Conservation (phyloP, 2,329 filamentous ascomycete species). For the Mycosphaerella sp. region DNA sequence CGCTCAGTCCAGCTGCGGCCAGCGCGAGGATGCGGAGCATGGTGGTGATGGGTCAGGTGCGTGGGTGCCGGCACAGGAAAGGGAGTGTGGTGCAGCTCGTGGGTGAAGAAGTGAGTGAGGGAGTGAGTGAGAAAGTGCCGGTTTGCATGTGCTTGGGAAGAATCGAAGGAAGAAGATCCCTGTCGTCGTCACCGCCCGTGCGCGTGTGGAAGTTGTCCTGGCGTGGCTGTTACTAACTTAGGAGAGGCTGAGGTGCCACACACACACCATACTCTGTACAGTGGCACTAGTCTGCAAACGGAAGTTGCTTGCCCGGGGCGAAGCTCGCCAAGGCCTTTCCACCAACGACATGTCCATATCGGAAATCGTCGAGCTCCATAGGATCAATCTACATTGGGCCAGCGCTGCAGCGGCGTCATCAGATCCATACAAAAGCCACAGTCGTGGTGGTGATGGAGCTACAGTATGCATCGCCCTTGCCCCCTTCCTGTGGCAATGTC, state of each 20-base stretch:
- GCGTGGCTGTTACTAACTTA: not conserved
- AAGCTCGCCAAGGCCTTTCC: not conserved
- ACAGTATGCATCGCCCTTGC: not conserved
- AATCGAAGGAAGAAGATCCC: too few relatives aligned
- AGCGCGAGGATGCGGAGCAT: conserved; percentile 30
- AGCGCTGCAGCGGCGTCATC: not conserved
- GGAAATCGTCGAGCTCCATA: not conserved
- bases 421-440: not conserved
- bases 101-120: not conserved
- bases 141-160: too few relatives aligned
- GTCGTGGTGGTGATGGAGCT: not conserved
- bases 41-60: not conserved
- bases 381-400: not conserved
- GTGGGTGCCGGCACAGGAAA: not conserved
- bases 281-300: not conserved
- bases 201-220: not conserved
- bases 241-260: too few relatives aligned
- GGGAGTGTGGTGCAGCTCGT: not conserved
- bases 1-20: conserved; percentile 20
- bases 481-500: not conserved
- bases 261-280: not conserved
- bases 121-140: not conserved
- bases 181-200: not conserved
- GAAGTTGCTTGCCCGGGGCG: not conserved
- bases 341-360: not conserved